Evolutionary conservation across 495 filamentous ascomycete species (phyloP).

Genomic region (Barbatosphaeria neglecta): DNA sequence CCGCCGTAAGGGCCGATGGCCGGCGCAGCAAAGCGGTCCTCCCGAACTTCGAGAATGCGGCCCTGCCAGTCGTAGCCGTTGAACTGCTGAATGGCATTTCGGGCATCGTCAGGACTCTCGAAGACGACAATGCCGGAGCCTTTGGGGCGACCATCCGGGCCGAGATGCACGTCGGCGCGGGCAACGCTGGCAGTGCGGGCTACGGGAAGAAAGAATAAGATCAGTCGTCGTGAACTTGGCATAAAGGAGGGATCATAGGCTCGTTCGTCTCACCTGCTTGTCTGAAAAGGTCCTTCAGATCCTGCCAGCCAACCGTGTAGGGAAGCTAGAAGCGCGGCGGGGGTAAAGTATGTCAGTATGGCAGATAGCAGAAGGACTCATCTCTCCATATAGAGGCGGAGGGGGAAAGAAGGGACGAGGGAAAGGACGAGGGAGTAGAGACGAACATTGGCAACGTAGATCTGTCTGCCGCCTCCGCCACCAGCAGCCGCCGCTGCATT

Average conservation of each 20-base stretch:
- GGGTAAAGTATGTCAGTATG: conserved; percentile 15
- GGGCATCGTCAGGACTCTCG: conserved; percentile 85
- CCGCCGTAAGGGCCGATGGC: conserved; percentile 38
- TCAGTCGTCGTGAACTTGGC: conserved; percentile 15
- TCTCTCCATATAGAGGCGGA: no score
- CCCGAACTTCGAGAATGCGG: conserved; percentile 82
- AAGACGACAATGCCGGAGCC: conserved; percentile 96
- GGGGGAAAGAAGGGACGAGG: conserved; percentile 18
- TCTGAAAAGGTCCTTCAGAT: conserved; percentile 96
- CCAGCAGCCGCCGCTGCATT: conserved; percentile 32
- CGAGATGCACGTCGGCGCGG: conserved; percentile 89
- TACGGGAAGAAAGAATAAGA: conserved; percentile 18
- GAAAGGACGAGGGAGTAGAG: neutral
- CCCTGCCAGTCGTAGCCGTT: conserved; percentile 99
- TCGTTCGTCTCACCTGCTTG: conserved; percentile 70
- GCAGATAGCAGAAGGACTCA: no score
- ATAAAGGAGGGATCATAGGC: conserved; percentile 3
- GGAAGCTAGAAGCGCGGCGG: conserved; percentile 56
- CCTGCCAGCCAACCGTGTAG: conserved; percentile 97
- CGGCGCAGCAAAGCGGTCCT: conserved; percentile 81
- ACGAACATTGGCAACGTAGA: conserved; percentile 98
- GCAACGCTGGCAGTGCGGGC: conserved; percentile 69
- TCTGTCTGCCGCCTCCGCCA: conserved; percentile 57
- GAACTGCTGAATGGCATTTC: conserved; percentile 91
- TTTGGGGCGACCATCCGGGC: conserved; percentile 85